These are phyloP conservation scores for Metarhizium rileyi DNA, from an alignment of 2,329 filamentous ascomycete species.

Conservation along the genomic window DNA sequence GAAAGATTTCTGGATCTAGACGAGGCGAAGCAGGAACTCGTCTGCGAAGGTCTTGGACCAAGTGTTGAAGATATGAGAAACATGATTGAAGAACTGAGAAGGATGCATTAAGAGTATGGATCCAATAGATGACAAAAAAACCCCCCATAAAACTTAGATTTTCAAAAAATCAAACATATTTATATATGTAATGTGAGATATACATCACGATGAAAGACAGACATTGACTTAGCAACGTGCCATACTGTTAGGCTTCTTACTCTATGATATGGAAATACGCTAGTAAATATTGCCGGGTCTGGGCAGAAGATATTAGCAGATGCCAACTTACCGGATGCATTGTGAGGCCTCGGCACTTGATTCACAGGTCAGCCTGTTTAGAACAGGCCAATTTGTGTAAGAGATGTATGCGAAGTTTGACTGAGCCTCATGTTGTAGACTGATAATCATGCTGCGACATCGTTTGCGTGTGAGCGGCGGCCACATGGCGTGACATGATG, in stretches of 20 bases:
- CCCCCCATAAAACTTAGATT: too few relatives aligned
- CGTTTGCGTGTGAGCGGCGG: not conserved
- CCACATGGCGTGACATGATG: not conserved
- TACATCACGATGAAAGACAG: not conserved
- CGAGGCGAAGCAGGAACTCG: constrained; percentile 43
- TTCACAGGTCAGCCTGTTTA: too few relatives aligned
- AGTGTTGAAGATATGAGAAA: constrained; percentile 54
- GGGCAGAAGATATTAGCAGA: too few relatives aligned
- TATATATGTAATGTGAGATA: not conserved
- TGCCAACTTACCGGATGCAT: too few relatives aligned
- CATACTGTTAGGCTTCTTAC: too few relatives aligned
- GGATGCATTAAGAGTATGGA: constrained; percentile 40
- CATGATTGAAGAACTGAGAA: constrained; percentile 51
- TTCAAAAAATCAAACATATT: not conserved
- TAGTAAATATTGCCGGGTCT: too few relatives aligned
- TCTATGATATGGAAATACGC: too few relatives aligned
- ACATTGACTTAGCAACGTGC: too few relatives aligned
- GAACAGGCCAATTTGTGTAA: too few relatives aligned
- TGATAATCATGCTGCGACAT: not conserved
- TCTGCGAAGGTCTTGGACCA: constrained; percentile 46
- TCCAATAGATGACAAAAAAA: not conserved
- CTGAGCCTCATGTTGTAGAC: too few relatives aligned
- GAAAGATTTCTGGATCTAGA: constrained; percentile 72
- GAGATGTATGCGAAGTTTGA: too few relatives aligned
- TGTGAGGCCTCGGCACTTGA: too few relatives aligned